Base-by-base conservation (phyloP, 805 yeast species). In the Clavispora asparagi region DNA sequence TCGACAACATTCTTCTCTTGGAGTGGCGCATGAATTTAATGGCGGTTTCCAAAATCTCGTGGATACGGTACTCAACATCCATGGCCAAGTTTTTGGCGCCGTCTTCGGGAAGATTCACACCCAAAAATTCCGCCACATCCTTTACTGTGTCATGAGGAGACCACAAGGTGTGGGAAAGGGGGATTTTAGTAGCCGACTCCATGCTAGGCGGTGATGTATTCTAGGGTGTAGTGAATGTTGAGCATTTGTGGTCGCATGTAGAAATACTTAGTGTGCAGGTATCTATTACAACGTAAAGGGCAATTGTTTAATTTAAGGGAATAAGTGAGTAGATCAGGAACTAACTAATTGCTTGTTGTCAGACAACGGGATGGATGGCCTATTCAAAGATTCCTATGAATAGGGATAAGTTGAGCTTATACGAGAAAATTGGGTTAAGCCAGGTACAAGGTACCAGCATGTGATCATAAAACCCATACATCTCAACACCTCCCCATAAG, bases 61-160 rank as follows among this genome's bases (percentile, higher is more conserved):
- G 92, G 53, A 94, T 87, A 51, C 99, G 79, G 64, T 95, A 94
- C 68, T 94, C 99, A n/a, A 94, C 95, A 63, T 94, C 99, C 99
- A 94, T 94, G 7, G 99, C 98, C 50, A 94, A 71, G 51, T 94
- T 88, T 60, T 89, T 87, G 41, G 97, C 86, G 1, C 92, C 96
- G 49, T 95, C 99, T 44, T 92, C 98, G 29, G 88, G 87, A 41
- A 94, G 71, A 47, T 71, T 81, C 32, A 94, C 75, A 1, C 99
- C 99, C 10, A 94, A 71, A 2, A 89, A 79, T 61, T 94, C 99
- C 0, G 97, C 96, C 13, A 88, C 96, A 71, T 94, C 99, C 59
- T 84, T 86, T 27, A 95, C 97, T 0, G 99, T 94, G 64, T 94
- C 98, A 49, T 87, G 83, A 7, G 98, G 97, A 9, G 98, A 91